These are phyloP conservation scores for Carex kokanica DNA, from an alignment of 176 grass and related monocot genomes.

Conservation along the genomic window DNA sequence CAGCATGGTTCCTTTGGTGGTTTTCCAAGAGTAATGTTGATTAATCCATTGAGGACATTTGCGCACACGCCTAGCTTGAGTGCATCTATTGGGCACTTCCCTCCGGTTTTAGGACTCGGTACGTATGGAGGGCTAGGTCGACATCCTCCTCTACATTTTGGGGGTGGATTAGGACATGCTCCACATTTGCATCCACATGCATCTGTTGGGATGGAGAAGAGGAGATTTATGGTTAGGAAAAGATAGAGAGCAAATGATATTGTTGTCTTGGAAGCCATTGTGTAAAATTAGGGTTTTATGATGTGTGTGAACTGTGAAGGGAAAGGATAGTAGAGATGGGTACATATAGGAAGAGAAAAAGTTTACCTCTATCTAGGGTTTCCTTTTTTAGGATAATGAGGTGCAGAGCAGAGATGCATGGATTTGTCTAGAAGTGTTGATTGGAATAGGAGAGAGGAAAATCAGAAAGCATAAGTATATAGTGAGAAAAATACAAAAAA, in stretches of 20 bases:
- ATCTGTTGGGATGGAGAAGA: conserved; percentile 46
- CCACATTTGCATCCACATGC: conserved; percentile 47
- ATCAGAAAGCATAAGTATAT: background rate
- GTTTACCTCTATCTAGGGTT: background rate
- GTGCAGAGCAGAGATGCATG: background rate
- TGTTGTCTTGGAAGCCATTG: conserved; percentile 6
- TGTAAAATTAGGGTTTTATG: conserved; percentile 11
- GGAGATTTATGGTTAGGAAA: conserved; percentile 45
- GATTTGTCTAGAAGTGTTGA: background rate
- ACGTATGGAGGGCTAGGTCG: background rate
- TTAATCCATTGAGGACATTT: conserved; percentile 63
- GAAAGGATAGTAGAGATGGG: background rate
- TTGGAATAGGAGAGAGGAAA: background rate
- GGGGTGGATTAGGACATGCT: conserved; percentile 28
- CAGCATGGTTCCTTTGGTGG: conserved; percentile 64
- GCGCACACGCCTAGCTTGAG: conserved; percentile 74
- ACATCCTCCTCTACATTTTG: background rate
- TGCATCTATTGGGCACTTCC: conserved; percentile 49
- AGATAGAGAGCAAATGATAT: conserved; percentile 16
- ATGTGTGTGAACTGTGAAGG: background rate
- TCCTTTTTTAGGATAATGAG: background rate
- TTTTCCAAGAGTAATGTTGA: conserved; percentile 58
- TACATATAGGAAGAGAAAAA: conserved; percentile 35
- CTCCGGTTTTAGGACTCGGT: background rate
- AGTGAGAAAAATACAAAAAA: background rate